Conservation (phyloP, 352 stramenopile species). For the Thraustochytrium sp. region DNA sequence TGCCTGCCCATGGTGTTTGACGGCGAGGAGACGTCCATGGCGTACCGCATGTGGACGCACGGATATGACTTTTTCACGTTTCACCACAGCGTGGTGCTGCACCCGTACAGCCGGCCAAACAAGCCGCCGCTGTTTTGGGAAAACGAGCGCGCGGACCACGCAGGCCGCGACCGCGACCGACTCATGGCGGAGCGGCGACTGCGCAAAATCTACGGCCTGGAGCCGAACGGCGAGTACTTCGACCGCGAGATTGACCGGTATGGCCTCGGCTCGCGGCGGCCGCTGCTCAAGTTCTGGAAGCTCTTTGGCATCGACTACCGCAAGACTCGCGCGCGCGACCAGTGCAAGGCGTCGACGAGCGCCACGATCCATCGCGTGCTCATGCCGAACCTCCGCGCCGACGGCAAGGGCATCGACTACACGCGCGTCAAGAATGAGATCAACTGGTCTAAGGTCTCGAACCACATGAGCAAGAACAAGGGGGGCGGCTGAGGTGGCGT, state of each 20-base stretch:
- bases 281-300: slow-evolving; percentile 47
- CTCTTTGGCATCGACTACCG: slow-evolving; percentile 45
- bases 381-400: background rate
- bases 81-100: slow-evolving; percentile 15
- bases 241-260: slow-evolving; percentile 36
- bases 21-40: slow-evolving; percentile 46
- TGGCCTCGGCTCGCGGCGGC: slow-evolving; percentile 39
- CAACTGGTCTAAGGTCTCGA: slow-evolving; percentile 25
- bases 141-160: background rate
- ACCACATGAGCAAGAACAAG: no score
- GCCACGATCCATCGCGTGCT: slow-evolving; percentile 46
- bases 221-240: background rate
- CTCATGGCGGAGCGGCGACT: background rate
- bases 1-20: slow-evolving; percentile 44
- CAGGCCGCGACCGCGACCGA: background rate
- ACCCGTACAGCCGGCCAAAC: slow-evolving; percentile 14
- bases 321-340: background rate
- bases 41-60: slow-evolving; percentile 38
- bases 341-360: slow-evolving; percentile 40
- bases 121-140: slow-evolving; percentile 20
- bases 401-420: slow-evolving; percentile 50
- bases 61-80: slow-evolving; percentile 47
- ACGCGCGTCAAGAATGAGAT: background rate
- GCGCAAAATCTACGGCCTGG: slow-evolving; percentile 19
- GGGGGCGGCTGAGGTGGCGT: no score